Evolutionary conservation across 2,329 filamentous ascomycete species (phyloP), one percentile per base, ranked within the genome.

Genomic region (Penicillium sp.): DNA sequence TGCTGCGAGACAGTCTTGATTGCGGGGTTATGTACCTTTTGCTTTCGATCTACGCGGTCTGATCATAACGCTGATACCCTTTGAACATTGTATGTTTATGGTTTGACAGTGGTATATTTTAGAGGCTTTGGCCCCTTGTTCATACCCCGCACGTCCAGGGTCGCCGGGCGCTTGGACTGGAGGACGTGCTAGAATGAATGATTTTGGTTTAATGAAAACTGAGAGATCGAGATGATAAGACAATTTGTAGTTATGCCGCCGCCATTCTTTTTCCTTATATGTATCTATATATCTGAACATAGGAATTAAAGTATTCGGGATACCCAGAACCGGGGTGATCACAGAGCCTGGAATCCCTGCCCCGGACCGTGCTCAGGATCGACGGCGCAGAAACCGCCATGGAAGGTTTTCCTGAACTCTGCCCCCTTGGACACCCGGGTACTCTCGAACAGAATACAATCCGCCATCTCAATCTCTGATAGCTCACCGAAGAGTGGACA

Each of bases 1-100:
- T 41, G 28, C 47, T 39, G 58, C 49, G 45, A 60, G 65, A 49
- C 58, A 65, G 42, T 39, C 34, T 18, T 38, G 16, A 38, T 38
- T 6, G 18, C 18, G 34, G 34, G 34, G 18, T 18, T 38, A 26
- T 7, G 24, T 18, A 15, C 33, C 7, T 36, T 36, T 34, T 34
- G n/a, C 8, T 6, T 16, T 10, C 4, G 34, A 38, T 18, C 7
- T 38, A 38, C 16, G 18, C 10, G 16, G 36, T 39, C 36, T 39
- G 36, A 21, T 10, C 18, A 21, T 21, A 16, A 21, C 21, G 24
- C 6, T 28, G 41, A 42, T 42, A 28, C 41, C 23, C 23, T 28
- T 42, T 42, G 24, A 26, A 26, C 7, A 26, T 26, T 26, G 24
- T 26, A 21, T 9, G 4, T 42, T 42, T 26, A 26, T n/a, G 6